A percentile compares a stretch with the other conserved stretches of the same genome.
Conservation (phyloP, 495 filamentous ascomycete species). For the Penicillium desertorum region DNA sequence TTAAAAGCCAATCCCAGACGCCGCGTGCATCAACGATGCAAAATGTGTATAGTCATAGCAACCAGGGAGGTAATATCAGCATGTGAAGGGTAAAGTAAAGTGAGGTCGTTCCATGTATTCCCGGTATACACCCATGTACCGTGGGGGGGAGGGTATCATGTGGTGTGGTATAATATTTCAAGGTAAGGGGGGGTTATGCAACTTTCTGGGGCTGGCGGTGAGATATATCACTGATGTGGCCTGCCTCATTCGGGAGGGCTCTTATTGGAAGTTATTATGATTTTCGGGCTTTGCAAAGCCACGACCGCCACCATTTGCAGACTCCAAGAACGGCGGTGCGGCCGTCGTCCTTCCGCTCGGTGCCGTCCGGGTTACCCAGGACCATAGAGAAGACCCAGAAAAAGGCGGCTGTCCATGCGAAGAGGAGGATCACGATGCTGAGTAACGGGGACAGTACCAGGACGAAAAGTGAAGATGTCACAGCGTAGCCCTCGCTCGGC, state of each 20-base stretch:
- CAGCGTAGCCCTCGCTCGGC: slow-evolving; percentile 31
- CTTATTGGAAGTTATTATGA: slow-evolving; percentile 6
- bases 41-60: slow-evolving; percentile 20
- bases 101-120: slow-evolving; percentile 22
- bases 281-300: slow-evolving; percentile 48
- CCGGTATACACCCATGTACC: background rate
- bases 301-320: slow-evolving; percentile 61
- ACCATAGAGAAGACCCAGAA: slow-evolving; percentile 66
- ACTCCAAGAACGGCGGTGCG: slow-evolving; percentile 60
- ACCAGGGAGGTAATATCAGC: slow-evolving; percentile 17
- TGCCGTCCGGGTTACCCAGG: slow-evolving; percentile 62
- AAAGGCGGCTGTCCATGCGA: slow-evolving; percentile 58
- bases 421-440: slow-evolving; percentile 52
- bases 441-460: slow-evolving; percentile 56
- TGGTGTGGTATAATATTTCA: slow-evolving; percentile 6
- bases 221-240: background rate
- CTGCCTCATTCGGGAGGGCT: background rate
- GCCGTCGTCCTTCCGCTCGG: slow-evolving; percentile 61
- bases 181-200: slow-evolving; percentile 3
- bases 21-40: slow-evolving; percentile 19
- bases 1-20: slow-evolving; percentile 16
- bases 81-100: slow-evolving; percentile 10
- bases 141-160: slow-evolving; percentile 27
- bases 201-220: background rate
- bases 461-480: slow-evolving; percentile 46